Evolutionary conservation across 2,329 filamentous ascomycete genomes (phyloP).

Genomic region (Colletotrichum salicis): DNA sequence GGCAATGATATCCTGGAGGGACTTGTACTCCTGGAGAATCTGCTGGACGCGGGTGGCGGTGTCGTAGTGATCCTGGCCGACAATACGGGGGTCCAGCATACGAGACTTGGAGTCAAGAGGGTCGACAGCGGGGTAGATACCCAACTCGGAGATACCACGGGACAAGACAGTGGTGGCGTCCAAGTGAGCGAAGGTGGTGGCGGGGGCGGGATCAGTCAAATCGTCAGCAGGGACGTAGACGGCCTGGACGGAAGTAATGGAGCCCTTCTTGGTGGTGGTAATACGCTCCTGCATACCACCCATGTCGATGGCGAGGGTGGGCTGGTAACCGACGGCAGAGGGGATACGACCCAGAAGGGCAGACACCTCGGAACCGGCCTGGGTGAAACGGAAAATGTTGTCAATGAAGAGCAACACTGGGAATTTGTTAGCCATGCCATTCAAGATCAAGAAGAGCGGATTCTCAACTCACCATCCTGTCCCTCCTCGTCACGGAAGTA

Average conservation of each 20-base stretch:
- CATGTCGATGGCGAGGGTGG: constrained; percentile 98
- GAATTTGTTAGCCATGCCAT: constrained; percentile 40
- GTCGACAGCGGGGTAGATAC: constrained; percentile 99
- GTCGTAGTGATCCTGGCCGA: constrained; percentile 97
- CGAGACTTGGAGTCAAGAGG: constrained; percentile 99
- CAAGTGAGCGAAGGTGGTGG: constrained; percentile 99
- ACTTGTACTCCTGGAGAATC: constrained; percentile 99
- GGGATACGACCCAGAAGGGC: constrained; percentile 99
- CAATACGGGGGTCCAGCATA: constrained; percentile 99
- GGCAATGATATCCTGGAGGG: constrained; percentile 99
- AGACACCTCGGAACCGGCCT: constrained; percentile 99
- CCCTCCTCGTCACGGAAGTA: constrained; percentile 82
- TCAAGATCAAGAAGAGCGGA: not conserved
- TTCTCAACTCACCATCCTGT: constrained; percentile 77
- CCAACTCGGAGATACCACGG: constrained; percentile 99
- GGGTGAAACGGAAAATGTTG: constrained; percentile 99
- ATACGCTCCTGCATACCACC: constrained; percentile 99
- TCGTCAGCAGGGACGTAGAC: constrained; percentile 99
- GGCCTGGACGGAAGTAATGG: constrained; percentile 99
- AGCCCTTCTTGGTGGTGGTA: constrained; percentile 99
- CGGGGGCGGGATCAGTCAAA: constrained; percentile 99
- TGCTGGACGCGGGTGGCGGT: constrained; percentile 96
- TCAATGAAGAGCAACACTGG: constrained; percentile 98
- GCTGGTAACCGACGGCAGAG: constrained; percentile 99
- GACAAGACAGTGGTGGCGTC: constrained; percentile 99